A percentile compares a stretch with the other conserved stretches of the same genome.
Evolutionary conservation across 148 eudicot species (phyloP).

Genomic region (Fagopyrum homotropicum): DNA sequence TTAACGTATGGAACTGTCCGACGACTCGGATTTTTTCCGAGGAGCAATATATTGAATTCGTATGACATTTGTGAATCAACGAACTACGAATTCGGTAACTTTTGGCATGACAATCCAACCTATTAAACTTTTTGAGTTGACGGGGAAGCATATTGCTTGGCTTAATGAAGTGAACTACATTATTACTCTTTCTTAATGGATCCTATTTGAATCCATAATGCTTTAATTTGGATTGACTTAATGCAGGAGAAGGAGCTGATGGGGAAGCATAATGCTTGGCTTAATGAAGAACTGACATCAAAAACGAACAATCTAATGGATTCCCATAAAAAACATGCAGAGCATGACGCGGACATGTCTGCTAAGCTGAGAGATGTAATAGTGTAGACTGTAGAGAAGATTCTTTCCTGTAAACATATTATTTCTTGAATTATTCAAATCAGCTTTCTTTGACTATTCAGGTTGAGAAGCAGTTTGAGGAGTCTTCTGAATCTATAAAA

Average conservation of each 20-base stretch:
- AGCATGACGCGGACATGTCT: slow-evolving; percentile 75
- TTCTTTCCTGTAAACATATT: slow-evolving; percentile 2
- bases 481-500: slow-evolving; percentile 54
- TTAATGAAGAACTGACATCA: slow-evolving; percentile 70
- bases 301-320: slow-evolving; percentile 57
- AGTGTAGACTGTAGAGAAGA: slow-evolving; percentile 7
- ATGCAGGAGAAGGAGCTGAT: slow-evolving; percentile 83
- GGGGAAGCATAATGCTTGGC: slow-evolving; percentile 88
- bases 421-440: not conserved
- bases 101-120: too few relatives aligned
- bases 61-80: too few relatives aligned
- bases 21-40: too few relatives aligned
- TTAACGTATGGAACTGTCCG: too few relatives aligned
- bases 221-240: not conserved
- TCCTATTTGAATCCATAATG: not conserved
- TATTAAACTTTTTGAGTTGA: too few relatives aligned
- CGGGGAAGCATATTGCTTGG: not conserved
- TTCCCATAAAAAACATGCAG: slow-evolving; percentile 52
- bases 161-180: not conserved
- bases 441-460: slow-evolving; percentile 11
- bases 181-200: not conserved
- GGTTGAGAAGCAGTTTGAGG: slow-evolving; percentile 61
- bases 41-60: too few relatives aligned
- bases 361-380: slow-evolving; percentile 65
- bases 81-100: too few relatives aligned